Percentiles rank a stretch among this genome's conserved stretches.
Conservation (phyloP, 768 basidiomycete genomes). For the Tubosaeta sp. region DNA sequence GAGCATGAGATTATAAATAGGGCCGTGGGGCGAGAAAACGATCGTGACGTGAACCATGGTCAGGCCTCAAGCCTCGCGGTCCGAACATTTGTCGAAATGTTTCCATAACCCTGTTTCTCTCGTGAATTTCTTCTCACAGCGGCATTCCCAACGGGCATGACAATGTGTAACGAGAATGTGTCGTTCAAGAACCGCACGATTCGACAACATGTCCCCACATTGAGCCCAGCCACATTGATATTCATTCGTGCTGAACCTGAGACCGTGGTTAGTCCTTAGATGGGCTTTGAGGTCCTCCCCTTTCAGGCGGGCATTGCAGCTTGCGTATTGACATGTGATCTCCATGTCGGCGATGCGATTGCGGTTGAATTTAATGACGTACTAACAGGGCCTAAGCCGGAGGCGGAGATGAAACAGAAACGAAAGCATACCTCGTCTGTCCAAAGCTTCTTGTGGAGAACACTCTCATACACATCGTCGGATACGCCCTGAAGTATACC, state of each 20-base stretch:
- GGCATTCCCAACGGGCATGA: too few species aligned
- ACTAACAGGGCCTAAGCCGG: not conserved
- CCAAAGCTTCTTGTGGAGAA: not conserved
- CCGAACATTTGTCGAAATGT: not conserved
- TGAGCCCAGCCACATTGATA: not conserved
- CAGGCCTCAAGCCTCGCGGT: not conserved
- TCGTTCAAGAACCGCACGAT: too few species aligned
- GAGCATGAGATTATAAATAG: too few species aligned
- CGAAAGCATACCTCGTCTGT: not conserved
- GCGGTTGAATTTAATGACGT: not conserved
- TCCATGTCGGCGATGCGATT: not conserved
- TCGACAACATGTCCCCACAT: too few species aligned
- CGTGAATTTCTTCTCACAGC: not conserved
- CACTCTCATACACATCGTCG: not conserved
- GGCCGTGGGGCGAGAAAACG: too few species aligned
- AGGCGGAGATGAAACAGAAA: not conserved
- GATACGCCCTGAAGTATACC: not conserved
- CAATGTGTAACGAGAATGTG: too few species aligned
- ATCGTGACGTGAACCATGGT: too few species aligned
- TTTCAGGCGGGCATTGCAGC: not conserved
- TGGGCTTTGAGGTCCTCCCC: not conserved
- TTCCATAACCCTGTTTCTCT: not conserved
- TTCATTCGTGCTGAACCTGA: not conserved
- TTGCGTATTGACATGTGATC: not conserved
- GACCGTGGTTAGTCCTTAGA: not conserved